Percentiles rank a stretch among this genome's conserved stretches.
These are phyloP conservation scores for Penicillium diatomitis DNA, from an alignment of 495 filamentous ascomycete genomes.

Conservation along the genomic window DNA sequence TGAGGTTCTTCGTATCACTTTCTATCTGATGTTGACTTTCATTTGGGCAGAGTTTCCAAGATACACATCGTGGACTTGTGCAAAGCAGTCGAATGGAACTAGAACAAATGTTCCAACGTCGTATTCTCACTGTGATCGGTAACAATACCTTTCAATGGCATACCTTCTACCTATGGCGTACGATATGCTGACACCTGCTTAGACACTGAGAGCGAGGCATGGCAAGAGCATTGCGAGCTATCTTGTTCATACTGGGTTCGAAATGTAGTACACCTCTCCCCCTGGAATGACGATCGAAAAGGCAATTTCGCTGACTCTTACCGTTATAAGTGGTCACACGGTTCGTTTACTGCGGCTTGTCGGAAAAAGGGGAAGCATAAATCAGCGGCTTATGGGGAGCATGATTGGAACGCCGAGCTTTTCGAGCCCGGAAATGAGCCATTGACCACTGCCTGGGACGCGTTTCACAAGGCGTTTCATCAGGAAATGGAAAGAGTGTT, in stretches of 20 bases:
- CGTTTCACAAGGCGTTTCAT: constrained; percentile 1
- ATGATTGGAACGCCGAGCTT: constrained; percentile 20
- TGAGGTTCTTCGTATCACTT: too few relatives aligned
- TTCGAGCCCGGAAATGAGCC: not conserved
- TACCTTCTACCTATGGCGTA: not conserved
- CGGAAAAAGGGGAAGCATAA: constrained; percentile 16
- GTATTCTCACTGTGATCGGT: constrained; percentile 3
- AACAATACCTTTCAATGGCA: not conserved
- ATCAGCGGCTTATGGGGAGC: not conserved
- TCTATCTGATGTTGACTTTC: too few relatives aligned
- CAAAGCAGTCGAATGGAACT: not conserved
- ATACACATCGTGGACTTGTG: not conserved
- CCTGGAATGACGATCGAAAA: too few relatives aligned
- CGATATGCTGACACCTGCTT: too few relatives aligned
- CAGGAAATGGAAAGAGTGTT: too few relatives aligned
- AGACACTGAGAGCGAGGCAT: too few relatives aligned
- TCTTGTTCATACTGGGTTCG: too few relatives aligned
- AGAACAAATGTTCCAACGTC: constrained; percentile 3
- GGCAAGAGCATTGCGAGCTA: too few relatives aligned
- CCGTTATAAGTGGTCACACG: constrained; percentile 11
- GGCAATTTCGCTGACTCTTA: not conserved
- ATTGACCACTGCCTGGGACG: not conserved
- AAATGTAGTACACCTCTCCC: too few relatives aligned
- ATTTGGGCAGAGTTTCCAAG: constrained; percentile 4
- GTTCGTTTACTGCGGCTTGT: constrained; percentile 20